These are phyloP conservation scores for Solanum tarijense DNA, from an alignment of 257 asterid species.

Conservation along the genomic window DNA sequence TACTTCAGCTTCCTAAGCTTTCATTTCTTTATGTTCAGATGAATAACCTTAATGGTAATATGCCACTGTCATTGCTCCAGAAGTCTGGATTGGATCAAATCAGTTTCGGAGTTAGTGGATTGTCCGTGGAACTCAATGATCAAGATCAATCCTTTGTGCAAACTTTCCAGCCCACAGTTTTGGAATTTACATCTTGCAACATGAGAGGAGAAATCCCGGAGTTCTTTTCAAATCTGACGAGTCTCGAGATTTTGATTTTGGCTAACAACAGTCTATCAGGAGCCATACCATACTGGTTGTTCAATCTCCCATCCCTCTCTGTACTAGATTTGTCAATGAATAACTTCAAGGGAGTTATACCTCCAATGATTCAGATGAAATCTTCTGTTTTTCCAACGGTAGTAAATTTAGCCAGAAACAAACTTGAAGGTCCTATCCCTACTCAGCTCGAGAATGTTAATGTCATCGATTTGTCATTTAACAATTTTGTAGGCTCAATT, in stretches of 20 bases:
- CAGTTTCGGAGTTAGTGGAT: not conserved
- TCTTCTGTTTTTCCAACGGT: not conserved
- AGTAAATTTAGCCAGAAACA: constrained; percentile 1
- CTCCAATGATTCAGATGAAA: constrained; percentile 4
- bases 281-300: constrained; percentile 4
- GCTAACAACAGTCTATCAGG: constrained; percentile 6
- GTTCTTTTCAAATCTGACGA: not conserved
- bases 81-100: not conserved
- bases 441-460: not conserved
- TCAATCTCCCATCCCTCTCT: constrained; percentile 4
- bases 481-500: not conserved
- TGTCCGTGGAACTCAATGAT: not conserved
- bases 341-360: constrained; percentile 1
- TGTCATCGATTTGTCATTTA: not conserved
- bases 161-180: not conserved
- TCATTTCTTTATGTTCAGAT: not conserved
- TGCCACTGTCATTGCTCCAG: not conserved
- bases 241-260: not conserved
- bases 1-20: constrained; percentile 3
- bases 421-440: constrained; percentile 1
- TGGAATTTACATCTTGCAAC: not conserved
- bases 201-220: not conserved
- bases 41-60: not conserved
- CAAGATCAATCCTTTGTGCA: not conserved
- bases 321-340: constrained; percentile 3